Evolutionary conservation across 257 asterid genomes (phyloP).

Genomic region (Nicotiana paniculata): DNA sequence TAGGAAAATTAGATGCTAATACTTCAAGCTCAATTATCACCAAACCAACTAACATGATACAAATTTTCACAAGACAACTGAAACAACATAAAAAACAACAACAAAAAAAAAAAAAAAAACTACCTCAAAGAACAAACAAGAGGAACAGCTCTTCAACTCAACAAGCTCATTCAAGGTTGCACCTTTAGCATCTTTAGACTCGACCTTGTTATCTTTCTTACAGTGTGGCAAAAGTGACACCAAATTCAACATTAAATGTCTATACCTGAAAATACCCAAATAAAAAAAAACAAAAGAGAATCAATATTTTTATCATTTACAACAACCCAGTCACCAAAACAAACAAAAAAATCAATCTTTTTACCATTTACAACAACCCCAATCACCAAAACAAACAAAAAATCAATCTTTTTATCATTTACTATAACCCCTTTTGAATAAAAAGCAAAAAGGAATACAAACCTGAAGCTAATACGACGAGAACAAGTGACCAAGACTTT

Average conservation of each 20-base stretch:
- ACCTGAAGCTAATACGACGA: slow-evolving; percentile 91
- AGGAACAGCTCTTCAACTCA: slow-evolving; percentile 82
- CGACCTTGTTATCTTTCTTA: slow-evolving; percentile 89
- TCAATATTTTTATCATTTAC: background rate
- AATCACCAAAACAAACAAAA: slow-evolving; percentile 1
- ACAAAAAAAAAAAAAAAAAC: background rate
- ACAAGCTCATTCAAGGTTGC: slow-evolving; percentile 86
- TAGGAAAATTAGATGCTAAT: too few species aligned
- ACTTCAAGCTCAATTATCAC: background rate
- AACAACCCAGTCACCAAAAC: background rate
- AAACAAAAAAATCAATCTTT: background rate
- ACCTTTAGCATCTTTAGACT: slow-evolving; percentile 89
- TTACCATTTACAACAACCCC: background rate
- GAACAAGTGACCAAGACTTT: slow-evolving; percentile 85
- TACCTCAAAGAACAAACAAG: slow-evolving; percentile 97
- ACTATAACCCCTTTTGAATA: background rate
- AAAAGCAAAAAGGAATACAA: background rate
- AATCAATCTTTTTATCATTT: background rate
- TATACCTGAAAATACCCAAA: slow-evolving; percentile 50
- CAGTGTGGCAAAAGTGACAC: slow-evolving; percentile 83
- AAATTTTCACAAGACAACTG: background rate
- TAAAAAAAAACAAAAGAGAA: slow-evolving; percentile 3
- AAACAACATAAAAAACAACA: background rate
- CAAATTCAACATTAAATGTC: slow-evolving; percentile 92
- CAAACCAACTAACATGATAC: background rate